Conservation (phyloP, 2,329 filamentous ascomycete genomes). For the Akanthomyces uredinophilus region DNA sequence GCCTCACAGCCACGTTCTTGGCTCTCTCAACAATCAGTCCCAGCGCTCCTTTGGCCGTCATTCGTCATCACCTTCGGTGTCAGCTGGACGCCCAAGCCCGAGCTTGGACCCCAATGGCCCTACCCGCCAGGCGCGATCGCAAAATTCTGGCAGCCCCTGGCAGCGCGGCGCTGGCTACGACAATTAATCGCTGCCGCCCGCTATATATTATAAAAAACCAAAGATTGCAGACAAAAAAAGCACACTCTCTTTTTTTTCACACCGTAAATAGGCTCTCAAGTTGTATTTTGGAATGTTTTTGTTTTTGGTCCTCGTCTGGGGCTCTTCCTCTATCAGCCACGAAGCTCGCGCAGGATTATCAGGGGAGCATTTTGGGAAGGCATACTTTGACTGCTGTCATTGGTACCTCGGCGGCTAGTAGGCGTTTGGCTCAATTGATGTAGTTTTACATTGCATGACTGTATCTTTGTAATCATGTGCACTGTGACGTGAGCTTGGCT, state of each 20-base stretch:
- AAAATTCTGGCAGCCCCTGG: slow-evolving; percentile 8
- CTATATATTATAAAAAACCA: background rate
- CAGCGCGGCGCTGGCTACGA: slow-evolving; percentile 14
- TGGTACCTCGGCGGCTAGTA: background rate
- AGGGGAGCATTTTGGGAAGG: background rate
- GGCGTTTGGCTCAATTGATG: background rate
- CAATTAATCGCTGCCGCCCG: background rate
- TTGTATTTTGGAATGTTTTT: slow-evolving; percentile 9
- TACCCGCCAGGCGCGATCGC: background rate
- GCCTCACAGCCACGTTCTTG: slow-evolving; percentile 7
- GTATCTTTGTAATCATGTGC: no score
- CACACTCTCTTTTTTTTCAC: background rate
- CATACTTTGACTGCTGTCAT: background rate
- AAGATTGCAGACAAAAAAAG: background rate
- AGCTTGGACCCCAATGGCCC: slow-evolving; percentile 1
- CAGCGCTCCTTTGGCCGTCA: slow-evolving; percentile 5
- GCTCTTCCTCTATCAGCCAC: background rate
- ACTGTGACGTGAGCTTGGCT: background rate
- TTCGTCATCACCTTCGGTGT: background rate
- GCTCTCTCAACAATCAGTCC: slow-evolving; percentile 8
- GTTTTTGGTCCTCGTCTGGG: background rate
- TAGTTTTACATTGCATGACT: background rate
- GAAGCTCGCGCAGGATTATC: slow-evolving; percentile 4
- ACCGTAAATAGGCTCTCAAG: slow-evolving; percentile 5
- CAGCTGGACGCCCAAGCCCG: background rate